Evolutionary conservation across 2,329 filamentous ascomycete species (phyloP), one percentile per base, ranked within the genome.

Genomic region (Xylariaceae sp.): DNA sequence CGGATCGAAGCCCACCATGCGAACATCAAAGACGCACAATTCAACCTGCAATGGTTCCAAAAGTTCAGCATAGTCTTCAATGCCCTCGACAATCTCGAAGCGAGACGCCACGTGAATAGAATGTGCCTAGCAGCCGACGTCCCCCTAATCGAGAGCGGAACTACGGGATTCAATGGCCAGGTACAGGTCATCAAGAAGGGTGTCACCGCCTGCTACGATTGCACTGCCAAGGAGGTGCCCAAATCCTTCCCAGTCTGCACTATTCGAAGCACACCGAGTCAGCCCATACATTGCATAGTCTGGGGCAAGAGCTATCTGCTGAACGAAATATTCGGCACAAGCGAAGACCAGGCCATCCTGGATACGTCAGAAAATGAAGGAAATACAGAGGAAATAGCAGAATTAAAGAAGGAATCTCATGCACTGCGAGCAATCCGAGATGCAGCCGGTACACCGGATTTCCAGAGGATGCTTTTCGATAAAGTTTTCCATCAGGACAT

Each of bases 251-350:
- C 94, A 1, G 92, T 97, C 40, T 99, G 94, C 74, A 99, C 94
- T 1, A 97, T 99, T 63, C 84, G 94, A 69, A 97, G 90, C 69
- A 99, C 92, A 0, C 94, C 94, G 0, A 96, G 89, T 59, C 93
- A 97, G 64, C 90, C 93, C 1, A 97, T 99, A 41, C 94, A 99
- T 72, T 97, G 94, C 74, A 99, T 99, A 56, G 93, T 99, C 2
- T 99, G 94, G 94, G 93, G 83, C 17, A 99, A 97, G 74, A 96
- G 91, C 69, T 99, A 97, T 69, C 79, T 99, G 9, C 82, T 99
- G 55, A 94, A 90, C 60, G 94, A 99, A 70, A 85, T 99, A 7
- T 99, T 97, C 62, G 94, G 94, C 16, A 83, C 84, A 3, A 95
- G 90, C 62, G 93, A 97, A 70, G 90, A 97, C 55, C 88, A 93